Evolutionary conservation across 345 rosid species (phyloP), one percentile per base, ranked within the genome.

Genomic region (Ricinus communis): DNA sequence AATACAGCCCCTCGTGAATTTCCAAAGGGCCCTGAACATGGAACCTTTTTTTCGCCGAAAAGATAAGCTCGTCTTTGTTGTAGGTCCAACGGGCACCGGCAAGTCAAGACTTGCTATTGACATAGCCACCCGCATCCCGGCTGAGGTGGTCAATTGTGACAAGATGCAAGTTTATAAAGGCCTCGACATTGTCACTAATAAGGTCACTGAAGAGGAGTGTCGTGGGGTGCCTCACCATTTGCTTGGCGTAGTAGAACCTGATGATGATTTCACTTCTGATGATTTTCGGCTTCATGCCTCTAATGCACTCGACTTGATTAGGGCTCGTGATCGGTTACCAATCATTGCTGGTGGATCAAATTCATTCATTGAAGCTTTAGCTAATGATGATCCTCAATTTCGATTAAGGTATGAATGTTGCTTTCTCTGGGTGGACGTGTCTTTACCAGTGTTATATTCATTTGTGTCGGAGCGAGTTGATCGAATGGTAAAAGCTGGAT

Each of bases 61-160:
- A 82, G 89, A 88, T n/a, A 92, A 90, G 82, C 88, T 89, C 0
- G 81, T 88, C 13, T 88, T 90, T 71, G 89, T 93, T 11, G 82
- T 93, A 74, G 97, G 97, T 0, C 91, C 96, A n/a, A 93, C 98
- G 2, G 97, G 95, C 33, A 88, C 96, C 4, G 97, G 98, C 0
- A 93, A 93, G 58, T 90, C 97, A 15, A 82, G 91, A 4, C 82
- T 93, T 0, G 97, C 98, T 19, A 90, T 93, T 70, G 98, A 93
- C 59, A 65, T 93, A 0, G 98, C 98, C 38, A 80, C 88, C 25
- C 88, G 82, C 46, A 83, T 87, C 54, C 85, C 89, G 8, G 94
- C 90, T 1, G 98, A 91, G 86, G 81, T 93, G 11, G 54, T 93
- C 4, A 91, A 93, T 60, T 90, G 91, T 4, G 98, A 93, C 72